These are phyloP conservation scores for Pontederia crassipes DNA, from an alignment of 176 grass and related monocot genomes.

Conservation along the genomic window DNA sequence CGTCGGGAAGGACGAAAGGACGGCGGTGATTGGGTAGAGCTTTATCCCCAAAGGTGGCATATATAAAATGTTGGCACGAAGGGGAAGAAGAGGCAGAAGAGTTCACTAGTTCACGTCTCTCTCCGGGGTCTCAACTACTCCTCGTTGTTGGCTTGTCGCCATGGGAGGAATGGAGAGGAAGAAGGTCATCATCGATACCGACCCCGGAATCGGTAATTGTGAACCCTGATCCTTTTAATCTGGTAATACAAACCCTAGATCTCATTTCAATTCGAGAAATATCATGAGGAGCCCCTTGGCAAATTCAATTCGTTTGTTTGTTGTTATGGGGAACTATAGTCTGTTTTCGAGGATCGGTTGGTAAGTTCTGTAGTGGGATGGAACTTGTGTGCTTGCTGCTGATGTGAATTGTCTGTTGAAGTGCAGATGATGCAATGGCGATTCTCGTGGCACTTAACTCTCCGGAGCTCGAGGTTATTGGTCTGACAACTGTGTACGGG, in stretches of 20 bases:
- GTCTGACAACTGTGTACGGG: slow-evolving; percentile 79
- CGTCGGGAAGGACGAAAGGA: not conserved
- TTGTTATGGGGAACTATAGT: too few species aligned
- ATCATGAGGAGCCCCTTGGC: too few species aligned
- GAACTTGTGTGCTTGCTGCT: not conserved
- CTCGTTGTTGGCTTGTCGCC: not conserved
- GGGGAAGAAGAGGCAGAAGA: not conserved
- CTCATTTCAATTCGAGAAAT: too few species aligned
- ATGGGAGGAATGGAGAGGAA: slow-evolving; percentile 25
- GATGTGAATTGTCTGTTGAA: not conserved
- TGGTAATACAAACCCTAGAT: not conserved
- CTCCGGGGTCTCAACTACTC: not conserved
- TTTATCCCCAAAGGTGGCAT: too few species aligned
- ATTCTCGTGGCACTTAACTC: slow-evolving; percentile 87
- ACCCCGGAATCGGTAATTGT: slow-evolving; percentile 54
- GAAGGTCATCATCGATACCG: slow-evolving; percentile 76
- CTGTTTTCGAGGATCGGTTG: too few species aligned
- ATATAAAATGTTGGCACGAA: not conserved
- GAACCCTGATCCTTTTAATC: too few species aligned
- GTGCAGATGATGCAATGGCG: slow-evolving; percentile 90
- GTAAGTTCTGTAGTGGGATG: too few species aligned
- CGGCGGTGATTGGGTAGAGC: not conserved
- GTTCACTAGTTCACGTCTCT: not conserved
- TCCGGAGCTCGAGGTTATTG: slow-evolving; percentile 80
- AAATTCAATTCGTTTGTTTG: too few species aligned